phyloP scores from a whole-genome alignment of 371 early-diverging fungal genomes.

The Lichtheimia corymbifera region DNA sequence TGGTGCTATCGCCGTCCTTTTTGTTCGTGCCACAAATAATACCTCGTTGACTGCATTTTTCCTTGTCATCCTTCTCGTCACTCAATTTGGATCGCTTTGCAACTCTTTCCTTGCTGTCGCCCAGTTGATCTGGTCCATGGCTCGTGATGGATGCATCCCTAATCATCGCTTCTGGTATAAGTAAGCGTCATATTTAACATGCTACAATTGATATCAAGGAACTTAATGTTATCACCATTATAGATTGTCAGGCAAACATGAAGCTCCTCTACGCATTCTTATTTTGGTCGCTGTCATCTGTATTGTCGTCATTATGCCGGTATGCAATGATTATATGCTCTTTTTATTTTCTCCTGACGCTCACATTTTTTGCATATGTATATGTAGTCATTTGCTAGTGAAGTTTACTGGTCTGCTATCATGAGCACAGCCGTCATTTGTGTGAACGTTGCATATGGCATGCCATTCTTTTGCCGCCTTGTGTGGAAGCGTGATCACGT shows the following conservation, averaged over 20 bases:
- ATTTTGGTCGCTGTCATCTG: conserved; percentile 14
- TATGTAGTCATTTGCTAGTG: conserved; percentile 20
- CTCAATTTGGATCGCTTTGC: conserved; percentile 26
- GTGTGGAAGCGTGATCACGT: conserved; percentile 20
- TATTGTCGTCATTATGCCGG: conserved; percentile 28
- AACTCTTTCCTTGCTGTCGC: conserved; percentile 19
- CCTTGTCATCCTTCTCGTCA: conserved; percentile 23
- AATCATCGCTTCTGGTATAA: conserved; percentile 22
- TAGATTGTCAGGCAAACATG: conserved; percentile 8
- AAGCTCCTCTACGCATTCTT: conserved; percentile 23
- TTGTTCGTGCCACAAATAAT: conserved; percentile 17
- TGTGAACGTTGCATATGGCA: conserved; percentile 25
- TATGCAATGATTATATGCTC: not conserved
- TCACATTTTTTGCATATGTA: not conserved
- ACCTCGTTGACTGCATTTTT: conserved; percentile 20
- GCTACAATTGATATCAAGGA: too few species aligned
- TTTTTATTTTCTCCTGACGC: too few species aligned
- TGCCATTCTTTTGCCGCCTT: conserved; percentile 30
- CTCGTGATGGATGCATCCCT: conserved; percentile 28
- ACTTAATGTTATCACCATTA: too few species aligned
- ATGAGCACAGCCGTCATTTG: conserved; percentile 25
- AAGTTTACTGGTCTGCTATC: conserved; percentile 27
- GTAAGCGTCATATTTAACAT: too few species aligned
- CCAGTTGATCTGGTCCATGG: conserved; percentile 24
- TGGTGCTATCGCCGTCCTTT: conserved; percentile 20